Evolutionary conservation across 2,329 filamentous ascomycete genomes (phyloP).

Genomic region (Chrysoporthe cubensis): DNA sequence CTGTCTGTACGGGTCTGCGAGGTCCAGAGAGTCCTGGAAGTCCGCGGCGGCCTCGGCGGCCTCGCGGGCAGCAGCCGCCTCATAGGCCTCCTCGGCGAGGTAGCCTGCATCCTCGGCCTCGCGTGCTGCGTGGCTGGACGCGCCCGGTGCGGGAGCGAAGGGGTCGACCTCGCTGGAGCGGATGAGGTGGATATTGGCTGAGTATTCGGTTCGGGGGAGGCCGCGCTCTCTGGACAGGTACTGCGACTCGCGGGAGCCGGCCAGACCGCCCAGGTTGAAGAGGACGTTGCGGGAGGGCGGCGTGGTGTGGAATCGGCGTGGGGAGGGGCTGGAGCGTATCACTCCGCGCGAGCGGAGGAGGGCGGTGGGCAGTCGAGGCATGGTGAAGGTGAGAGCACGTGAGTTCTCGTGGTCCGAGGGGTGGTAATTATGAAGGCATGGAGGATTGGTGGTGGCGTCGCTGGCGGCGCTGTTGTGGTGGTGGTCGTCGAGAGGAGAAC

Average conservation of each 20-base stretch:
- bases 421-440: not conserved
- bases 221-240: slow-evolving; percentile 25
- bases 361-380: not conserved
- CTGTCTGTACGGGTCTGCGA: not conserved
- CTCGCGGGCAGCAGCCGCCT: not conserved
- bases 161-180: slow-evolving; percentile 28
- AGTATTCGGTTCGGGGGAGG: slow-evolving; percentile 26
- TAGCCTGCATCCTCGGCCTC: not conserved
- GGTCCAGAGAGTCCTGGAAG: not conserved
- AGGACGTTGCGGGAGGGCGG: slow-evolving; percentile 3
- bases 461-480: not conserved
- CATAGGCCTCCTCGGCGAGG: too few species aligned
- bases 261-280: slow-evolving; percentile 25
- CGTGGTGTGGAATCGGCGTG: slow-evolving; percentile 2
- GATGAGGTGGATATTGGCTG: slow-evolving; percentile 23
- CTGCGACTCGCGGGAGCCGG: slow-evolving; percentile 23
- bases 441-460: not conserved
- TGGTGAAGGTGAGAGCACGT: not conserved
- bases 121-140: slow-evolving; percentile 7
- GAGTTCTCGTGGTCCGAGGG: not conserved
- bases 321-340: not conserved
- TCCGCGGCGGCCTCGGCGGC: not conserved
- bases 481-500: not conserved
- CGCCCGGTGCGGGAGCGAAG: slow-evolving; percentile 21
- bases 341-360: not conserved